phyloP scores from a whole-genome alignment of 305 asterid genomes.

The Andrographis paniculata region DNA sequence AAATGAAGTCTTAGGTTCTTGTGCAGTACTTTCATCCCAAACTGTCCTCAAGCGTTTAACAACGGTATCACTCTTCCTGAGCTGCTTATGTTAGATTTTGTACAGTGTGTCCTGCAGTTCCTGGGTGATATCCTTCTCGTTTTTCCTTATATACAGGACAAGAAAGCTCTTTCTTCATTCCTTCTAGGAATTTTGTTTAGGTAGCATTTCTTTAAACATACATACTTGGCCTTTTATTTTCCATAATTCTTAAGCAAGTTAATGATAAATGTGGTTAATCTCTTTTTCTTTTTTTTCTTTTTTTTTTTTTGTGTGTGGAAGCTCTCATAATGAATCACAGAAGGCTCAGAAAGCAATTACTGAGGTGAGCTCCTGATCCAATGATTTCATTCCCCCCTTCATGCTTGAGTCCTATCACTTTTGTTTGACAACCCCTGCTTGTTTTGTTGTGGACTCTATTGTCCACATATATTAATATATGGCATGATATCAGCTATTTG shows the following conservation, averaged over 20 bases:
- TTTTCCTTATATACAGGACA: slow-evolving; percentile 51
- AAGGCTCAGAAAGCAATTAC: slow-evolving; percentile 98
- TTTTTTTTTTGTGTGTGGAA: slow-evolving; percentile 28
- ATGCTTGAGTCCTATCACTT: no score
- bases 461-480: slow-evolving; percentile 3
- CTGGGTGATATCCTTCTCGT: slow-evolving; percentile 24
- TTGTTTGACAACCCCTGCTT: neutral
- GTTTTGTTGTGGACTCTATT: no score
- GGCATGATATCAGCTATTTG: slow-evolving; percentile 68
- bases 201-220: slow-evolving; percentile 24
- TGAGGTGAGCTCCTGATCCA: slow-evolving; percentile 64
- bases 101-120: slow-evolving; percentile 19
- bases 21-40: slow-evolving; percentile 88
- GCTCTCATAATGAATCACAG: slow-evolving; percentile 94
- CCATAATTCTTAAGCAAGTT: slow-evolving; percentile 12
- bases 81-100: slow-evolving; percentile 8
- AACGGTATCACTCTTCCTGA: slow-evolving; percentile 43
- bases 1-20: slow-evolving; percentile 92
- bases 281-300: slow-evolving; percentile 15
- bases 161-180: slow-evolving; percentile 81
- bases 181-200: slow-evolving; percentile 92
- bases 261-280: slow-evolving; percentile 17
- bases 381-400: slow-evolving; percentile 14
- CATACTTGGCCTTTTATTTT: slow-evolving; percentile 11
- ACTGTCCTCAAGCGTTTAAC: slow-evolving; percentile 89